Conservation (phyloP, 345 rosid genomes). For the Linum trigynum region DNA sequence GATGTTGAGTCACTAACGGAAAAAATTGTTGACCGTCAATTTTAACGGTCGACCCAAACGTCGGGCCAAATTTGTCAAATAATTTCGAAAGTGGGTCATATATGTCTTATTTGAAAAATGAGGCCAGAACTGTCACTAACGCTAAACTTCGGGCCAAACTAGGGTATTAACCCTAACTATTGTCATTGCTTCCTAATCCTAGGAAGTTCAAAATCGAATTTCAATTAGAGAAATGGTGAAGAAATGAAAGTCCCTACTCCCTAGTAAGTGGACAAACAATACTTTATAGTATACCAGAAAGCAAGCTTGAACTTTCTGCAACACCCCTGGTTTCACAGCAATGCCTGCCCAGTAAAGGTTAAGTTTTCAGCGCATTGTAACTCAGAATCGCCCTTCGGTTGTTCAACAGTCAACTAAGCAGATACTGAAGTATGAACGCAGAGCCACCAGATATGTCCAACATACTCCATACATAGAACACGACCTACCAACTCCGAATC, state of each 20-base stretch:
- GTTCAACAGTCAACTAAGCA: background rate
- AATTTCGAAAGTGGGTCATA: too few relatives aligned
- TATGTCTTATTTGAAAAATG: too few relatives aligned
- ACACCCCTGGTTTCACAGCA: conserved; percentile 73
- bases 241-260: background rate
- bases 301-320: conserved; percentile 57
- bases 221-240: conserved; percentile 16
- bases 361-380: background rate
- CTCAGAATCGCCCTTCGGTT: background rate
- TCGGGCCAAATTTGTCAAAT: too few relatives aligned
- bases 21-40: too few relatives aligned
- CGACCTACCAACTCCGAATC: conserved; percentile 59
- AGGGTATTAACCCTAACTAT: too few relatives aligned
- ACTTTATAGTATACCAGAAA: conserved; percentile 34
- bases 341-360: conserved; percentile 42
- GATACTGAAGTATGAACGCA: background rate
- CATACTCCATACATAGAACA: background rate
- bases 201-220: conserved; percentile 18
- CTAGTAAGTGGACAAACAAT: background rate
- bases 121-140: too few relatives aligned
- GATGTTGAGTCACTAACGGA: too few relatives aligned
- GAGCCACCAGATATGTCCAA: too few relatives aligned
- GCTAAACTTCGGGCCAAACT: too few relatives aligned
- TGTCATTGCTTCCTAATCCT: conserved; percentile 54
- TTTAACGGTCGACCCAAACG: too few relatives aligned